These are phyloP conservation scores for Akanthomyces muscarius DNA, from an alignment of 2,329 filamentous ascomycete genomes.

Conservation along the genomic window DNA sequence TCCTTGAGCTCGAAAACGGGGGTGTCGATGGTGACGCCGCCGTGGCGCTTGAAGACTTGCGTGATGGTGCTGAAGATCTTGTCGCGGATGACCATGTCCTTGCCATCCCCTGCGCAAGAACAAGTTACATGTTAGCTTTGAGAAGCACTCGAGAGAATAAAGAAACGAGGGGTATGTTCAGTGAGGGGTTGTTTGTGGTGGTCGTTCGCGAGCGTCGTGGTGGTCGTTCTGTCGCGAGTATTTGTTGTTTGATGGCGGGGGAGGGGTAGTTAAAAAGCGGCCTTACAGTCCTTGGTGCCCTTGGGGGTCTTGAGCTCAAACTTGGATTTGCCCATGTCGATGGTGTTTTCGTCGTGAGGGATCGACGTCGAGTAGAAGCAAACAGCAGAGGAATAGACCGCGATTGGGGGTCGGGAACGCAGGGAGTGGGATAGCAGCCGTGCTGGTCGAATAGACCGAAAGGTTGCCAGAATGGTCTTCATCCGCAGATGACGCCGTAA, in stretches of 20 bases:
- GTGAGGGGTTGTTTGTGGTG: background rate
- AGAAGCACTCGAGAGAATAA: background rate
- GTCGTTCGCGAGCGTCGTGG: background rate
- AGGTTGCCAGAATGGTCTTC: conserved; percentile 16
- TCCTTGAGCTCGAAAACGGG: conserved; percentile 83
- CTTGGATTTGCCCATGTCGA: conserved; percentile 40
- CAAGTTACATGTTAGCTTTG: background rate
- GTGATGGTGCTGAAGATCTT: conserved; percentile 74
- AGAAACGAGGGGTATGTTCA: background rate
- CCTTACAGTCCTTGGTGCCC: conserved; percentile 77
- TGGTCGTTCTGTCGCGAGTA: background rate
- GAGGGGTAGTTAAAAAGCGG: conserved; percentile 5
- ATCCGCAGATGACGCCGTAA: conserved; percentile 16
- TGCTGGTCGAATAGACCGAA: conserved; percentile 18
- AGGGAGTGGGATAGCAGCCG: conserved; percentile 13
- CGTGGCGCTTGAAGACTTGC: conserved; percentile 78
- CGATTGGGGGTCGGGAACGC: conserved; percentile 2
- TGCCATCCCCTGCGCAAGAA: conserved; percentile 55
- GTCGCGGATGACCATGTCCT: conserved; percentile 75
- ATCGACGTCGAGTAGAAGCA: conserved; percentile 7
- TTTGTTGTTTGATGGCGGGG: conserved; percentile 4
- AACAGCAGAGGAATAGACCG: conserved; percentile 2
- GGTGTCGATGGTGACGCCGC: conserved; percentile 74
- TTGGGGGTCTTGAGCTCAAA: conserved; percentile 84
- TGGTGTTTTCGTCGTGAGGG: conserved; percentile 13